These are phyloP conservation scores for Hemisphaericaspora xylofermentans DNA, from an alignment of 1,139 yeast genomes.

Conservation along the genomic window DNA sequence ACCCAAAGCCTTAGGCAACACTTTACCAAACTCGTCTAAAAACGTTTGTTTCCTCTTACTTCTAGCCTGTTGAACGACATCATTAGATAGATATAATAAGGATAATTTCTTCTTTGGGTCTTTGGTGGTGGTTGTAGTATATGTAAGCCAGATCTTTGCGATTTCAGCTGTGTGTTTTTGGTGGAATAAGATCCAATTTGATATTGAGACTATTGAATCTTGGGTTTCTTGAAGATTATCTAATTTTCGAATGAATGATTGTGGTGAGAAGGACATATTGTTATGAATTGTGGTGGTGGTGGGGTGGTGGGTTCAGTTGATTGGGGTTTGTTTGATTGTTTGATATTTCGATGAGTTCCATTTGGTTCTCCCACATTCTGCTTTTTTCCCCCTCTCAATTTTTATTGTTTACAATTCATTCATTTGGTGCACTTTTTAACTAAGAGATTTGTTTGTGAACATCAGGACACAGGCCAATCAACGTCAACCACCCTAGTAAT, in stretches of 20 bases:
- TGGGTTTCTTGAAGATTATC: slow-evolving; percentile 70
- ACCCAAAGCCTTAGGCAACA: slow-evolving; percentile 39
- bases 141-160: slow-evolving; percentile 62
- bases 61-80: slow-evolving; percentile 78
- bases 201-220: slow-evolving; percentile 76
- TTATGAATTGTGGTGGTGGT: neutral
- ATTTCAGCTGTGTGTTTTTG: slow-evolving; percentile 61
- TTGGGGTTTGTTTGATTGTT: neutral
- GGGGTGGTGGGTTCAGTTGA: neutral
- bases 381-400: too few species aligned
- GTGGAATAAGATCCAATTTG: slow-evolving; percentile 85
- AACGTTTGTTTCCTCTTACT: slow-evolving; percentile 64
- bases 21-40: slow-evolving; percentile 54
- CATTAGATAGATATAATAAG: slow-evolving; percentile 74
- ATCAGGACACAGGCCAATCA: too few species aligned
- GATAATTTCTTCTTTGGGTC: slow-evolving; percentile 49
- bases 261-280: slow-evolving; percentile 61
- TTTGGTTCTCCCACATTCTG: too few species aligned
- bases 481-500: too few species aligned
- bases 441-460: too few species aligned
- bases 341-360: neutral
- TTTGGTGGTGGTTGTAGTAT: slow-evolving; percentile 25
- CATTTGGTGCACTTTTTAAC: too few species aligned
- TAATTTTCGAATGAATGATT: slow-evolving; percentile 56
- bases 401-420: too few species aligned